phyloP scores from a whole-genome alignment of 179 eudicot species.

The Camellia oleifera region DNA sequence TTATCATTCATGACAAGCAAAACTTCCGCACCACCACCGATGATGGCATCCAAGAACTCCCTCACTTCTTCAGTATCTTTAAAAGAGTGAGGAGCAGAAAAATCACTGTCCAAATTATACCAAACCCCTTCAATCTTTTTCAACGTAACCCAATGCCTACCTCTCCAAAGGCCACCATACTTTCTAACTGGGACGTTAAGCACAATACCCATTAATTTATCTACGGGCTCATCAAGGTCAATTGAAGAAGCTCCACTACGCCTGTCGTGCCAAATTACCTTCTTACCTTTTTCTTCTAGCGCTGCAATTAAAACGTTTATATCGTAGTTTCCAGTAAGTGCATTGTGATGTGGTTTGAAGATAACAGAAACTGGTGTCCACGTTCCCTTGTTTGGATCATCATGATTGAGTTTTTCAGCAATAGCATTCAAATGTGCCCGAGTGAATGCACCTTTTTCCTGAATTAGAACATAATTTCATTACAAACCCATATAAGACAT shows the following conservation, averaged over 20 bases:
- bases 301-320: constrained; percentile 75
- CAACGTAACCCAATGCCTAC: constrained; percentile 87
- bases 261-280: constrained; percentile 72
- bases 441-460: constrained; percentile 75
- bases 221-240: constrained; percentile 52
- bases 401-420: constrained; percentile 53
- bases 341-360: constrained; percentile 80
- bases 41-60: constrained; percentile 51
- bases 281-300: constrained; percentile 67
- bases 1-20: constrained; percentile 54
- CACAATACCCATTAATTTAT: constrained; percentile 71
- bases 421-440: constrained; percentile 53
- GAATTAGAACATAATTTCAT: constrained; percentile 18
- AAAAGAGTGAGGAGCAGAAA: constrained; percentile 43
- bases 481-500: constrained; percentile 11
- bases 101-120: constrained; percentile 86
- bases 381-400: constrained; percentile 57
- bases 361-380: constrained; percentile 78
- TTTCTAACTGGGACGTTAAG: constrained; percentile 58
- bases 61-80: constrained; percentile 45
- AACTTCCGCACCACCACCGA: constrained; percentile 53
- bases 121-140: constrained; percentile 58
- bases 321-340: constrained; percentile 83
- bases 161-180: constrained; percentile 66
- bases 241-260: constrained; percentile 53